phyloP scores from a whole-genome alignment of 2,329 filamentous ascomycete species.

The Cryphonectria carpinicola region DNA sequence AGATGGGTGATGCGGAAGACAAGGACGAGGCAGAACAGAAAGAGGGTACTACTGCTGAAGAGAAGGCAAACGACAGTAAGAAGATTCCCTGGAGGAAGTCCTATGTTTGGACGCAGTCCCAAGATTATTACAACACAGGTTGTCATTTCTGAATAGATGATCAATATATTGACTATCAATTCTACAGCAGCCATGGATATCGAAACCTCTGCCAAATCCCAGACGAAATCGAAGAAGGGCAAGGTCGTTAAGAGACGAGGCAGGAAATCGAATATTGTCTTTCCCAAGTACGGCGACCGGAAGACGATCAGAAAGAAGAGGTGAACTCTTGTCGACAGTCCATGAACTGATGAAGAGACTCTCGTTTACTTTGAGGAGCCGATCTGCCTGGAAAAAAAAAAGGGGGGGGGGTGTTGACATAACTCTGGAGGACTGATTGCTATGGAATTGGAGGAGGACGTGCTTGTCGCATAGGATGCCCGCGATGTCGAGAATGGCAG shows the following conservation, averaged over 20 bases:
- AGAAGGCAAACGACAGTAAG: constrained; percentile 39
- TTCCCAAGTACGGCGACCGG: constrained; percentile 60
- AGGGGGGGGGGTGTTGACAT: neutral
- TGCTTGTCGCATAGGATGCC: neutral
- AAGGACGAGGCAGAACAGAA: constrained; percentile 40
- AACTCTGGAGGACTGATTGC: neutral
- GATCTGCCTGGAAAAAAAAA: neutral
- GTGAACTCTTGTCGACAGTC: constrained; percentile 11
- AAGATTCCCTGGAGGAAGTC: constrained; percentile 32
- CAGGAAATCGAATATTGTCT: constrained; percentile 63
- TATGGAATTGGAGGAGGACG: neutral
- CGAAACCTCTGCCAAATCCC: constrained; percentile 47
- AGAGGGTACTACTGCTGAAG: constrained; percentile 34
- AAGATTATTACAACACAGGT: neutral
- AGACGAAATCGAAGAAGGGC: constrained; percentile 49
- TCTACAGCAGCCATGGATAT: constrained; percentile 59
- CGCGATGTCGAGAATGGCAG: neutral
- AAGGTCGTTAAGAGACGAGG: constrained; percentile 61
- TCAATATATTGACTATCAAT: neutral
- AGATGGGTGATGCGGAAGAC: constrained; percentile 52
- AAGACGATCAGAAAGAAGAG: constrained; percentile 50
- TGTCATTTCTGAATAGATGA: neutral
- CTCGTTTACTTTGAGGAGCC: neutral
- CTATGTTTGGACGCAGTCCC: neutral
- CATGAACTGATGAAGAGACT: neutral